These are phyloP conservation scores for Boletus rubroflammeus DNA, from an alignment of 768 basidiomycete genomes.

Conservation along the genomic window DNA sequence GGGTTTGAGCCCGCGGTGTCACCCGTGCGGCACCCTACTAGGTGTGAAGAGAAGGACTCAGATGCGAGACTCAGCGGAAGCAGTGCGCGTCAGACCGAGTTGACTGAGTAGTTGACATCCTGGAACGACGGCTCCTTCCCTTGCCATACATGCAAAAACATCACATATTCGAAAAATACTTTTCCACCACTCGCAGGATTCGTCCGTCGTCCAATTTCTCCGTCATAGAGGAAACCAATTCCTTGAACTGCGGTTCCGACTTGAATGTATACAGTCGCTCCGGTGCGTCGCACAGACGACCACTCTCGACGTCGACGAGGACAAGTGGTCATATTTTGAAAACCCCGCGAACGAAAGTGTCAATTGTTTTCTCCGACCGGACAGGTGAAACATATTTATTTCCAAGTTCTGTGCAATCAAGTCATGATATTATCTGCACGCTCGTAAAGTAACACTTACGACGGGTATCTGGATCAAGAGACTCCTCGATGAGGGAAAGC, in stretches of 20 bases:
- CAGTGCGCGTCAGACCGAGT: slow-evolving; percentile 1
- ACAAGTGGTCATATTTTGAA: neutral
- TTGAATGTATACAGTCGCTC: neutral
- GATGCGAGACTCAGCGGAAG: no score
- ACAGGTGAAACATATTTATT: neutral
- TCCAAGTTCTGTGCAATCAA: neutral
- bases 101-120: neutral
- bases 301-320: neutral
- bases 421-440: fast-evolving
- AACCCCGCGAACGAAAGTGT: neutral
- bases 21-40: no score
- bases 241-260: neutral
- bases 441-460: neutral
- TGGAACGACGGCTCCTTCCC: neutral
- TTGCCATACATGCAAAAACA: neutral
- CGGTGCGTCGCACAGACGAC: neutral
- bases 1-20: no score
- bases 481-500: neutral
- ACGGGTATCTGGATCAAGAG: neutral
- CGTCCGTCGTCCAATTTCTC: neutral
- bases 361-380: neutral
- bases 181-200: neutral
- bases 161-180: slow-evolving; percentile 7
- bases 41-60: no score
- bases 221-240: neutral